Base-by-base conservation (phyloP, 1,284 basidiomycete species). In the Moniliella sp. region DNA sequence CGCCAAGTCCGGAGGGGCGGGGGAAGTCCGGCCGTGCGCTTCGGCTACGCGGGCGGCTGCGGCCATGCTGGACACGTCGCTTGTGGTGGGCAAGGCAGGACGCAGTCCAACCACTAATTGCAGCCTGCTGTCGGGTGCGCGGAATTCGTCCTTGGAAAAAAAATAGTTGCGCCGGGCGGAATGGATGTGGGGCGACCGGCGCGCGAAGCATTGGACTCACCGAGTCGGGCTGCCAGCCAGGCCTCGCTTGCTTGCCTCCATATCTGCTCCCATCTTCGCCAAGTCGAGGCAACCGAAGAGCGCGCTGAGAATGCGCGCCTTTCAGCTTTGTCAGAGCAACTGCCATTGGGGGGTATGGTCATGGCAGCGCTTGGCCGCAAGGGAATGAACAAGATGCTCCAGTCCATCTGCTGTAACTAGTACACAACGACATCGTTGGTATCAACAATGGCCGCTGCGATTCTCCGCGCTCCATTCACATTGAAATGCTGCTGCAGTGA, bases 401-500 rank as follows among this genome's bases (percentile, higher is more conserved):
- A 94, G 66, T 93, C 84, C 2, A 75, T 66, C 4, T 81, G 84
- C 2, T 75, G 78, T 0, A 84, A 83, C 18, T 80, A 86, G n/a
- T n/a, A n/a, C n/a, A n/a, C n/a, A n/a, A n/a, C n/a, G n/a, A n/a
- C n/a, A n/a, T n/a, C 26, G 81, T 99, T 49, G 88, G 76, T 38
- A 86, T 99, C 35, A 97, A 91, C 11, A 99, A 99, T 64, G 91
- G 97, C 62, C 91, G 91, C 11, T 88, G 91, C 2, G 97, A 91
- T 28, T 97, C 97, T 53, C 72, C 97, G 43, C 93, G 91, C 62
- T 76, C 81, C 33, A 94, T 99, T 52, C 78, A 84, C 48, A 74
- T 99, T 44, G 91, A 99, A 97, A 99, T 60, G 80, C 91, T 2
- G 88, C 91, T 0, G 91, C 91, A 33, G 97, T 97, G 68, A 94